Evolutionary conservation across 169 alveolate species (phyloP).

Genomic region (Eimeria brunetti): DNA sequence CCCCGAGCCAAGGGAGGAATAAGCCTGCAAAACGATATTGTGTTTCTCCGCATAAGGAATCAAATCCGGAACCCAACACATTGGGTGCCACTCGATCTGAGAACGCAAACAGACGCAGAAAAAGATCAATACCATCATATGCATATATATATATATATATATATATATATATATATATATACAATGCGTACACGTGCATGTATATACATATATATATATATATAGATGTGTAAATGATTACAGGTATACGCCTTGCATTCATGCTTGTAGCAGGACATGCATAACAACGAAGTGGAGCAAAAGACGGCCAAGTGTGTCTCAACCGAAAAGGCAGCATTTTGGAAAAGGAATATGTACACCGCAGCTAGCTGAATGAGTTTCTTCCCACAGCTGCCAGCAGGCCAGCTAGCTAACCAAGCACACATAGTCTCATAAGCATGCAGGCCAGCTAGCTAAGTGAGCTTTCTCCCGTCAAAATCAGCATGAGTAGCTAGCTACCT

Average conservation of each 20-base stretch:
- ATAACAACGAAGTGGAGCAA: background rate
- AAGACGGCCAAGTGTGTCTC: too few species aligned
- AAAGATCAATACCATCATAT: background rate
- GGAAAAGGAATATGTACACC: too few species aligned
- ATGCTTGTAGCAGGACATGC: too few species aligned
- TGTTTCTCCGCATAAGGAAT: slow-evolving; percentile 26
- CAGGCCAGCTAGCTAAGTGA: slow-evolving; percentile 2
- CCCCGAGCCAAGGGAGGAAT: slow-evolving; percentile 81
- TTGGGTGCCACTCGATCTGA: slow-evolving; percentile 80
- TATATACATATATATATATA: slow-evolving; percentile 9
- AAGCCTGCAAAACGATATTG: slow-evolving; percentile 75
- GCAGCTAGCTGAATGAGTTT: too few species aligned
- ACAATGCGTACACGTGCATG: background rate
- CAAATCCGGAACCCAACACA: slow-evolving; percentile 60
- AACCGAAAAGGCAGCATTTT: too few species aligned
- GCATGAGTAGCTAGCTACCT: background rate
- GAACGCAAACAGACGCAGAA: background rate
- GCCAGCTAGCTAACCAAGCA: background rate
- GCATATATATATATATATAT: too few species aligned
- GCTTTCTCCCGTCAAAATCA: background rate
- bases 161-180: too few species aligned
- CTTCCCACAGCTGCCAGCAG: too few species aligned
- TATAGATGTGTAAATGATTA: too few species aligned
- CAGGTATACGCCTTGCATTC: too few species aligned
- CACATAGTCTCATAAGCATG: background rate